Base-by-base conservation (phyloP, 2,329 filamentous ascomycete species). In the Cladorrhinum sp. region DNA sequence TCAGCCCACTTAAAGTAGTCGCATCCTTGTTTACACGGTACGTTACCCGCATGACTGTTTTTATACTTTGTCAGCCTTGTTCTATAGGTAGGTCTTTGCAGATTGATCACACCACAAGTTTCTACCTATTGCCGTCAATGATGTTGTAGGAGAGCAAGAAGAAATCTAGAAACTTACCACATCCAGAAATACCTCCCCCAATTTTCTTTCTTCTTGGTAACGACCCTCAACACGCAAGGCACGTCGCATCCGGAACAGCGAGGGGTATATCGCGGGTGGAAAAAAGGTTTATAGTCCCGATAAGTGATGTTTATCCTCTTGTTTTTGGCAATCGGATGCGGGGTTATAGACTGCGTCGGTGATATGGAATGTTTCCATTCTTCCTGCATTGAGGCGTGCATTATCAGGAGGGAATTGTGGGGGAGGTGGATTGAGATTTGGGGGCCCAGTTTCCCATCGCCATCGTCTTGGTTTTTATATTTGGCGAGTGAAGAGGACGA, bases 331-430 rank as follows among this genome's bases (percentile, higher is more conserved):
- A 96, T 72, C 0, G 93, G 91, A 72, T 99, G 95, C 1, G 92
- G 91, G 63, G 92, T 89, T 61, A 98, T 90, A 3, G 87, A 85
- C 53, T 82, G 80, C 0, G 90, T 87, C 0, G 92, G 90, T 0
- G 86, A 81, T 49, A 99, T 90, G 66, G 85, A 84, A 73, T 99
- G 95, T 73, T 97, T 98, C 92, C 92, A 98, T 71, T 90, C 88
- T 71, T 98, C 93, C 71, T 98, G 93, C 91, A 96, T 98, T 71
- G 96, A 92, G 0, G 93, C 93, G 70, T 98, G 93, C 95, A 99
- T 98, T 9, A 98, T 81, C 0, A 99, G 81, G 0, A 98, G 82
- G 0, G 91, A 96, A 73, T 98, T 98, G 74, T 98, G 95, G 0
- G 93, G 93, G 0, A 98, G 85, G 68, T 97, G 92, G 49, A 98